These are phyloP conservation scores for Vachellia collinsii DNA, from an alignment of 306 rosid genomes.

Conservation along the genomic window DNA sequence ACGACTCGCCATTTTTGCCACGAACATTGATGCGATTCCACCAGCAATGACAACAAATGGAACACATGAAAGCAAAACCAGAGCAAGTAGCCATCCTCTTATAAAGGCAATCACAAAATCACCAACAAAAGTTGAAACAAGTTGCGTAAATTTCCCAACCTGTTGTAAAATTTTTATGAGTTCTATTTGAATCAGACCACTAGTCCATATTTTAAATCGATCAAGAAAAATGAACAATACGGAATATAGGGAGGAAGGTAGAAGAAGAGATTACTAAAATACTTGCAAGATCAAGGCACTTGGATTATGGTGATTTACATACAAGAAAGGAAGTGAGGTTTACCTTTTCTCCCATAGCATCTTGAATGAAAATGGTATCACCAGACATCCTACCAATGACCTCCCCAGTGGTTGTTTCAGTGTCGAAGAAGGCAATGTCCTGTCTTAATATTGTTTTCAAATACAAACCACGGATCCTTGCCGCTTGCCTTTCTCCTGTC, in stretches of 20 bases:
- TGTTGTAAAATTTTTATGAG: slow-evolving; percentile 35
- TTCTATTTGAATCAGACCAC: slow-evolving; percentile 9
- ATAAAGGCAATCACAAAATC: slow-evolving; percentile 68
- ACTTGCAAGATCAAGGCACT: neutral
- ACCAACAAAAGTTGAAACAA: slow-evolving; percentile 65
- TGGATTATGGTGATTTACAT: neutral
- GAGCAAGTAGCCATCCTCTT: slow-evolving; percentile 74
- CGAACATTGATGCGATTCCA: slow-evolving; percentile 42
- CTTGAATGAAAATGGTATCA: slow-evolving; percentile 89
- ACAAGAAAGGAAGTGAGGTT: neutral
- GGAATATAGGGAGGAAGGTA: neutral
- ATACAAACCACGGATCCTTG: slow-evolving; percentile 77
- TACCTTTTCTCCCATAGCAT: slow-evolving; percentile 95
- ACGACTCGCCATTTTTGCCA: slow-evolving; percentile 72
- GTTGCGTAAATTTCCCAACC: slow-evolving; percentile 92
- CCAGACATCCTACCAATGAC: slow-evolving; percentile 93
- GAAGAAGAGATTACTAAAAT: neutral
- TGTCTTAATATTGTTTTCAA: slow-evolving; percentile 78
- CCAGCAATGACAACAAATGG: slow-evolving; percentile 63
- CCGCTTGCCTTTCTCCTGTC: slow-evolving; percentile 88
- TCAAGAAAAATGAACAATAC: neutral
- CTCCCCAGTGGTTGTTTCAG: slow-evolving; percentile 81
- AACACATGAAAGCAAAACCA: slow-evolving; percentile 64
- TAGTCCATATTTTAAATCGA: neutral
- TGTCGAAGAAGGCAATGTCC: slow-evolving; percentile 85